phyloP scores from a whole-genome alignment of 305 asterid species.

The Plantago rigida region DNA sequence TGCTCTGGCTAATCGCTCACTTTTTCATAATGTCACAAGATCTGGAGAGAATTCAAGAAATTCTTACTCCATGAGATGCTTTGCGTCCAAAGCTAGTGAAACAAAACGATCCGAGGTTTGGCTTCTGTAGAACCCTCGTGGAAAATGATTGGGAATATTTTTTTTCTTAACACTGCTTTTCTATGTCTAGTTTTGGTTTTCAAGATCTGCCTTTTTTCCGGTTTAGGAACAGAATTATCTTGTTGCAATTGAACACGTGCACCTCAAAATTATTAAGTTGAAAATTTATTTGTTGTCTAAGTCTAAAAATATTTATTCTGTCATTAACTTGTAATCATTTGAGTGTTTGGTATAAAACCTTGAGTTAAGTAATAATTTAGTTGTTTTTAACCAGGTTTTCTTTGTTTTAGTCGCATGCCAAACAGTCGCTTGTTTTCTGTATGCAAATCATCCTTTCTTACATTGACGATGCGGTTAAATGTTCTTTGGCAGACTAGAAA shows the following conservation, averaged over 20 bases:
- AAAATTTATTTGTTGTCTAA: too few species aligned
- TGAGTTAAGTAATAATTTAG: too few species aligned
- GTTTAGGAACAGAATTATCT: neutral
- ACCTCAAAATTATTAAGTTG: too few species aligned
- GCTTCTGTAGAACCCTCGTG: slow-evolving; percentile 2
- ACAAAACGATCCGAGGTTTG: slow-evolving; percentile 56
- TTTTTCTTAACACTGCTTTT: neutral
- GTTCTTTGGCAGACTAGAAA: slow-evolving; percentile 46
- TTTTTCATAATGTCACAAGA: slow-evolving; percentile 37
- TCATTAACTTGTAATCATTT: neutral
- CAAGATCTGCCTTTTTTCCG: neutral
- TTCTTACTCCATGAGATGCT: slow-evolving; percentile 42
- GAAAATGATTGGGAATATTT: neutral
- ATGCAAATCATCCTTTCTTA: neutral
- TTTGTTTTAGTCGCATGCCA: too few species aligned
- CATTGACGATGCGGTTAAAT: slow-evolving; percentile 10
- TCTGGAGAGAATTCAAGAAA: slow-evolving; percentile 25
- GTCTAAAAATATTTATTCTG: too few species aligned
- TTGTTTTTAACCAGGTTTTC: too few species aligned
- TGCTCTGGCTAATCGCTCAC: slow-evolving; percentile 32
- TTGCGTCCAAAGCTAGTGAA: slow-evolving; percentile 45
- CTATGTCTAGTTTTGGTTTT: neutral
- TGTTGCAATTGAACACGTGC: too few species aligned
- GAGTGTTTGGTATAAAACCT: too few species aligned
- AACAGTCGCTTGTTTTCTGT: neutral